Conservation (phyloP, 78 protist species). For the Paulinella micropora region DNA sequence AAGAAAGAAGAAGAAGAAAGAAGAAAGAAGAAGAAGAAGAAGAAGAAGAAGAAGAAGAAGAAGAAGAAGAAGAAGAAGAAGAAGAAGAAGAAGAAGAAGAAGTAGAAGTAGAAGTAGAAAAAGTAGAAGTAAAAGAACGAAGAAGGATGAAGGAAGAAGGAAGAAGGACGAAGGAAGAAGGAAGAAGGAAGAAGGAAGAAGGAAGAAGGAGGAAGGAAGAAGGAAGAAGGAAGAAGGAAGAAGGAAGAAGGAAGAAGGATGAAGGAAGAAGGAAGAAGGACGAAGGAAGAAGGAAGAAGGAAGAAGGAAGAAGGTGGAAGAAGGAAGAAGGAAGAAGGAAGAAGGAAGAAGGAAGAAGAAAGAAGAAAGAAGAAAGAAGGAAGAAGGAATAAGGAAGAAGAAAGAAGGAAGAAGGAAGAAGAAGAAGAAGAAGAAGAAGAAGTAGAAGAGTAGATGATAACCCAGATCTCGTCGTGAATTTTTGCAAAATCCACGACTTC, state of each 20-base stretch:
- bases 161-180: not conserved
- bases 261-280: not conserved
- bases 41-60: not conserved
- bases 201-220: not conserved
- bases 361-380: no score
- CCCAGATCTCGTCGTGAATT: no score
- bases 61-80: not conserved
- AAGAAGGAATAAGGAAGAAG: no score
- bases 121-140: not conserved
- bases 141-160: not conserved
- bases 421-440: no score
- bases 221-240: not conserved
- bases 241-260: not conserved
- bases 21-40: not conserved
- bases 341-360: no score
- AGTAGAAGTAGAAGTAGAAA: not conserved
- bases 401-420: no score
- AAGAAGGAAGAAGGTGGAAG: no score
- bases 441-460: no score
- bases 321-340: no score
- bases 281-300: no score
- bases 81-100: not conserved
- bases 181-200: not conserved
- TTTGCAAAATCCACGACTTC: no score
- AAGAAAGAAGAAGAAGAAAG: no score